Conservation (phyloP, 23 red algal species). For the Gracilaria gracilis region DNA sequence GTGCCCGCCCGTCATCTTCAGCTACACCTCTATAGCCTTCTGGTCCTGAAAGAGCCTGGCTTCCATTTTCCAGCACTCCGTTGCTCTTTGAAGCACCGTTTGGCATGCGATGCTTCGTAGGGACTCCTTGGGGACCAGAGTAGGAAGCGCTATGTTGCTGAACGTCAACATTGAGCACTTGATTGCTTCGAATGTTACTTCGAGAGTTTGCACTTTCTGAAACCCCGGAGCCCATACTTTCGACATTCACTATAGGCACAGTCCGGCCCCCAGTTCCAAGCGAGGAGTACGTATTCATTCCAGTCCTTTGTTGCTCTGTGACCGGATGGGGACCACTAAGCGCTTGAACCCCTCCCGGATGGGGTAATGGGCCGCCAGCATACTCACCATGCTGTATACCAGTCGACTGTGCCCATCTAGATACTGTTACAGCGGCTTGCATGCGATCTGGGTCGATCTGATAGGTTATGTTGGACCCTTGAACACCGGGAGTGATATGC, state of each 20-base stretch:
- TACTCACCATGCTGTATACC: constrained; percentile 28
- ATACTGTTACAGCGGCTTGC: constrained; percentile 21
- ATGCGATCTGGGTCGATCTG: constrained; percentile 30
- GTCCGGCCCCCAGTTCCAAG: constrained; percentile 22
- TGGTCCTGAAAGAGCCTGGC: neutral
- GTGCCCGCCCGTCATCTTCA: constrained; percentile 1
- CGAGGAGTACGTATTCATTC: neutral
- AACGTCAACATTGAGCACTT: constrained; percentile 4
- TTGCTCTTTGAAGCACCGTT: constrained; percentile 34
- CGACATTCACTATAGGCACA: constrained; percentile 25
- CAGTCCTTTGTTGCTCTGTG: constrained; percentile 14
- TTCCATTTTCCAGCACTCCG: constrained; percentile 9
- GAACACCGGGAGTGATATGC: neutral
- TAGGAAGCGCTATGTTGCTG: neutral
- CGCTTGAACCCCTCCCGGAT: neutral
- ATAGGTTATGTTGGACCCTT: constrained; percentile 3
- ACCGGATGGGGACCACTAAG: neutral
- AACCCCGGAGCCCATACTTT: neutral
- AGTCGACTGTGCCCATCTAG: constrained; percentile 29
- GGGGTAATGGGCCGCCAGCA: neutral
- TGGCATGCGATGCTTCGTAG: constrained; percentile 6
- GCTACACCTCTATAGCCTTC: constrained; percentile 10
- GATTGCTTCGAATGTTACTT: constrained; percentile 2
- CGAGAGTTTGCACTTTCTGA: neutral
- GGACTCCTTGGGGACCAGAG: neutral